phyloP scores from a whole-genome alignment of 371 early-diverging fungal species.

The Mucor indicus region DNA sequence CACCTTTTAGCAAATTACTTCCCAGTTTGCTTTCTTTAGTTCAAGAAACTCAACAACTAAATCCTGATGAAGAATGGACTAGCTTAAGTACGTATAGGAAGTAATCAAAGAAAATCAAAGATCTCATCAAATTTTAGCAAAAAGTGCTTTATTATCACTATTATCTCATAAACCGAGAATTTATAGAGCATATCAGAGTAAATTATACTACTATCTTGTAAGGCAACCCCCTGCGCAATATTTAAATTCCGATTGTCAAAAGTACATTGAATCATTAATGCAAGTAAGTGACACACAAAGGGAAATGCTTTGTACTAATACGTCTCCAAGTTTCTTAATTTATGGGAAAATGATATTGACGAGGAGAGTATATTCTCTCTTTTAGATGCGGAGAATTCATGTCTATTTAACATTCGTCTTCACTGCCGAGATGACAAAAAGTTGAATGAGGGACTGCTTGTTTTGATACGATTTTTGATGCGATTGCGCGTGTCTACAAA shows the following conservation, averaged over 20 bases:
- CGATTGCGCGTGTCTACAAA: conserved; percentile 3
- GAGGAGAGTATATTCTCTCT: conserved; percentile 18
- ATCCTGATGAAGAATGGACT: conserved; percentile 17
- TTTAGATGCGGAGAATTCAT: conserved; percentile 18
- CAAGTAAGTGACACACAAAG: conserved; percentile 10
- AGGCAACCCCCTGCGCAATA: neutral
- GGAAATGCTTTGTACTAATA: neutral
- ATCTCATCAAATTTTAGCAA: conserved; percentile 2
- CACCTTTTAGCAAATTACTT: conserved; percentile 22
- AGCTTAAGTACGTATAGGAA: neutral
- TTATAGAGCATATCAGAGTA: conserved; percentile 20
- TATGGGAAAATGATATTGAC: conserved; percentile 22
- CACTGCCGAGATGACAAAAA: conserved; percentile 9
- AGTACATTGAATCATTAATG: conserved; percentile 17
- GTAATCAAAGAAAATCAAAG: too few species aligned
- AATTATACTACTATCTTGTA: conserved; percentile 19
- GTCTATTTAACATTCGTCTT: conserved; percentile 12
- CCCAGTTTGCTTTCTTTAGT: conserved; percentile 19
- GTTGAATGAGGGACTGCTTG: conserved; percentile 13
- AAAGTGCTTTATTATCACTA: neutral
- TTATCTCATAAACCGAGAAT: neutral
- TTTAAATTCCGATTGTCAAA: neutral
- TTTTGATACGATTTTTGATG: conserved; percentile 17
- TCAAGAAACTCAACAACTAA: conserved; percentile 5
- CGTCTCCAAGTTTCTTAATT: conserved; percentile 19